These are phyloP conservation scores for Plasmodium ovale DNA, from an alignment of 169 alveolate genomes.

Conservation along the genomic window DNA sequence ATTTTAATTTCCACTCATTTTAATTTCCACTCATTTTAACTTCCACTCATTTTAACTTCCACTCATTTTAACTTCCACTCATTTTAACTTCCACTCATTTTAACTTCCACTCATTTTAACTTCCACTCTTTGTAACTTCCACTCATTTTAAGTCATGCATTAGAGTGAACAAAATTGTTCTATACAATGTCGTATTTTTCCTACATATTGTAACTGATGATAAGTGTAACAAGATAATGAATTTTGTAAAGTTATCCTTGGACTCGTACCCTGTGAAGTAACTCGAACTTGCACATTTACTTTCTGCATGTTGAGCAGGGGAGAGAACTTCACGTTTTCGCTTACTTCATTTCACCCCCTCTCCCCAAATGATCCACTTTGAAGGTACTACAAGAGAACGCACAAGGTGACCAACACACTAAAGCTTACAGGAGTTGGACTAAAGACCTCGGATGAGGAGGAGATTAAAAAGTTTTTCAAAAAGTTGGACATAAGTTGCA, in stretches of 20 bases:
- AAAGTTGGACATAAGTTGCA: conserved; percentile 22
- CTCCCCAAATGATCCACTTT: neutral
- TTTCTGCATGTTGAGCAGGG: no score
- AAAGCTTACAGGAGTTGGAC: conserved; percentile 41
- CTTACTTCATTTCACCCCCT: neutral
- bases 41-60: no score
- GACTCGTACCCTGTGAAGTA: conserved; percentile 63
- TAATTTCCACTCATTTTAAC: neutral
- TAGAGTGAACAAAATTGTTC: no score
- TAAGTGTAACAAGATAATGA: conserved; percentile 14
- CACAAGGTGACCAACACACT: conserved; percentile 45
- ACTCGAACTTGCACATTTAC: no score
- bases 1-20: neutral
- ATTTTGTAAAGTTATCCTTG: conserved; percentile 27
- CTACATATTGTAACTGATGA: neutral
- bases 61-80: no score
- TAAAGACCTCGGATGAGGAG: conserved; percentile 11
- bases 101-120: no score
- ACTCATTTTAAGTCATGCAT: no score
- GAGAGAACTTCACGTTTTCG: neutral
- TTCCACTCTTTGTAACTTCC: no score
- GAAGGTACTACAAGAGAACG: conserved; percentile 36
- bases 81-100: no score
- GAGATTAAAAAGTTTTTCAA: conserved; percentile 9
- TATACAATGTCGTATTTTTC: neutral